Conservation (phyloP, 495 filamentous ascomycete species). For the Trichocladium uniseriatum region DNA sequence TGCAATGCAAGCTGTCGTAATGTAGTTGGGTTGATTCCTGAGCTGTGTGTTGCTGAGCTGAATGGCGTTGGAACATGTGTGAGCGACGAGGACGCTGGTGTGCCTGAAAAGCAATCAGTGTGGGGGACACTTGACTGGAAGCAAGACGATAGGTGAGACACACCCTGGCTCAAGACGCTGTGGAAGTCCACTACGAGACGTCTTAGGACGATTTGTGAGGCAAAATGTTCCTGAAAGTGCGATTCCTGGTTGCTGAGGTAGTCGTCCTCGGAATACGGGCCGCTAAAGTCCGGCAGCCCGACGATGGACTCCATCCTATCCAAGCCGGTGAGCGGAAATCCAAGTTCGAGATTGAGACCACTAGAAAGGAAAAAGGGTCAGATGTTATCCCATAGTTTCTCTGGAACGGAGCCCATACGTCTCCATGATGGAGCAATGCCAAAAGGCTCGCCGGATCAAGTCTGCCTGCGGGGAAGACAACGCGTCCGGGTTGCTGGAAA, state of each 20-base stretch:
- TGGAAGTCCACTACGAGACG: conserved; percentile 43
- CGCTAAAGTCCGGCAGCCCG: conserved; percentile 44
- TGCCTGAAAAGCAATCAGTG: not conserved
- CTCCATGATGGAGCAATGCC: conserved; percentile 52
- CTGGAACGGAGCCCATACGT: conserved; percentile 29
- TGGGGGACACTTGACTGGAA: not conserved
- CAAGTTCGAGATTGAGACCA: conserved; percentile 46
- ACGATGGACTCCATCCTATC: conserved; percentile 40
- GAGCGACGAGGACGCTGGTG: not conserved
- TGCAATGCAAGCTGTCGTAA: conserved; percentile 42
- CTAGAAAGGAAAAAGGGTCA: conserved; percentile 18
- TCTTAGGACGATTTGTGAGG: conserved; percentile 50
- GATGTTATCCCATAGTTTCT: not conserved
- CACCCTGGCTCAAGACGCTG: conserved; percentile 40
- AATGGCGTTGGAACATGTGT: not conserved
- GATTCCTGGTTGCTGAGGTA: conserved; percentile 40
- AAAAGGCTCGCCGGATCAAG: conserved; percentile 46
- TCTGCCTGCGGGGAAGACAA: conserved; percentile 40
- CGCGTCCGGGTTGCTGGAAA: conserved; percentile 35
- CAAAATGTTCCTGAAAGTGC: conserved; percentile 48
- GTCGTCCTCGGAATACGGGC: conserved; percentile 37
- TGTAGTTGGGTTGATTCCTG: conserved; percentile 17
- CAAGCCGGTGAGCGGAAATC: conserved; percentile 45
- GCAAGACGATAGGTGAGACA: not conserved
- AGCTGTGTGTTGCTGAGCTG: not conserved